Evolutionary conservation across 2,329 filamentous ascomycete species (phyloP).

Genomic region (Orbilia blumenaviensis): DNA sequence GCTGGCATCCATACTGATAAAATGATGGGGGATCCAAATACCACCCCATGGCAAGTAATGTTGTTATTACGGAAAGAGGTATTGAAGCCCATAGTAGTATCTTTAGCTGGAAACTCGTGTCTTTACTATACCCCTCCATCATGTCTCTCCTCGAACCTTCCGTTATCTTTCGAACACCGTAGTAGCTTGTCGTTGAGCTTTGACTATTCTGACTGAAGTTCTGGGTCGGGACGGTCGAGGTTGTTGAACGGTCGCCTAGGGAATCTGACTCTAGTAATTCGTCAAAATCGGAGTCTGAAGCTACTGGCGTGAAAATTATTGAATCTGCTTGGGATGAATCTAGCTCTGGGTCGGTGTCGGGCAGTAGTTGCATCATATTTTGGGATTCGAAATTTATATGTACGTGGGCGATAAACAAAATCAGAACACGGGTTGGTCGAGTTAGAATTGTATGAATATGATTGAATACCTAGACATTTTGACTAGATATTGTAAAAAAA

Average conservation of each 20-base stretch:
- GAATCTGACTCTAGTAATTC: slow-evolving; percentile 47
- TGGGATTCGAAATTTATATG: too few relatives aligned
- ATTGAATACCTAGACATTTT: too few relatives aligned
- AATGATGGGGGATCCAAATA: background rate
- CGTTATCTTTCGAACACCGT: background rate
- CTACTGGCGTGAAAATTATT: slow-evolving; percentile 23
- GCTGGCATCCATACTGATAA: background rate
- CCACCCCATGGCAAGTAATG: background rate
- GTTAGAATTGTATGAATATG: too few relatives aligned
- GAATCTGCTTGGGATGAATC: slow-evolving; percentile 7
- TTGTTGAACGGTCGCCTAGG: slow-evolving; percentile 44
- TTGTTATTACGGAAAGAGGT: background rate
- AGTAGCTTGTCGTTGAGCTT: background rate
- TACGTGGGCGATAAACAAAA: too few relatives aligned
- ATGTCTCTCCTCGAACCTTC: background rate
- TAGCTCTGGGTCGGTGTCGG: slow-evolving; percentile 18
- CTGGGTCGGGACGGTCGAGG: slow-evolving; percentile 36
- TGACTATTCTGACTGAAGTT: slow-evolving; percentile 17
- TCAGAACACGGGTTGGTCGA: background rate
- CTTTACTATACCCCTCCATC: background rate
- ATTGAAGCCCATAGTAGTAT: slow-evolving; percentile 14
- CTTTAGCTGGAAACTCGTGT: background rate
- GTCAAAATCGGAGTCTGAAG: slow-evolving; percentile 48
- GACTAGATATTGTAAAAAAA: too few relatives aligned
- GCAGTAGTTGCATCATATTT: slow-evolving; percentile 24